Percentiles rank a stretch among this genome's conserved stretches.
Evolutionary conservation across 306 rosid genomes (phyloP).

Genomic region (Quercus robur): DNA sequence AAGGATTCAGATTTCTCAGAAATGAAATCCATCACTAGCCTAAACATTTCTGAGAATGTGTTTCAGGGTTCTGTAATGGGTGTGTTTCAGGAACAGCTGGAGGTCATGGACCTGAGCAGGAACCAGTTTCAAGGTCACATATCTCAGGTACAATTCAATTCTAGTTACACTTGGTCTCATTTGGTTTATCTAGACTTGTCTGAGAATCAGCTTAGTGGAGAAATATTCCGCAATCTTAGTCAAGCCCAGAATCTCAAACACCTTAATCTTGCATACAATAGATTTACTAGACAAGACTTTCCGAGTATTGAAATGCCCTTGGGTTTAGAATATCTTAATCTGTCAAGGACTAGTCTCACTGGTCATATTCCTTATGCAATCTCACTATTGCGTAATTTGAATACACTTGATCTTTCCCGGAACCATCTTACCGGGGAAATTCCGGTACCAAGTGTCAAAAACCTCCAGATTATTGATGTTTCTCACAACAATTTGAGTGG

Average conservation of each 20-base stretch:
- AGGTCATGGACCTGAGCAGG: constrained; percentile 81
- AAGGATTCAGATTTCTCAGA: constrained; percentile 51
- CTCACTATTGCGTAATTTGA: constrained; percentile 49
- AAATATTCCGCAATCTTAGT: constrained; percentile 51
- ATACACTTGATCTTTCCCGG: constrained; percentile 71
- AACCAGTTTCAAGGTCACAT: constrained; percentile 81
- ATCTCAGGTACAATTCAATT: constrained; percentile 72
- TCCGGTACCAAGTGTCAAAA: constrained; percentile 38
- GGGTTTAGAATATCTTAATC: constrained; percentile 71
- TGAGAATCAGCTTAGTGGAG: constrained; percentile 79
- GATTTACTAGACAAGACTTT: constrained; percentile 62
- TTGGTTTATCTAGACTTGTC: constrained; percentile 87
- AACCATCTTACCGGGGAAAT: constrained; percentile 73
- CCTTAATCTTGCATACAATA: constrained; percentile 81
- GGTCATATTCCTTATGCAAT: constrained; percentile 71
- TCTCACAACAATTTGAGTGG: constrained; percentile 86
- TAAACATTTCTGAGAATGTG: constrained; percentile 74
- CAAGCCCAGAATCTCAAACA: constrained; percentile 56
- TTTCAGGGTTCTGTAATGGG: constrained; percentile 77
- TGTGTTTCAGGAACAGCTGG: constrained; percentile 55
- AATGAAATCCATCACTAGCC: constrained; percentile 56
- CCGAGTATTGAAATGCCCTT: constrained; percentile 50
- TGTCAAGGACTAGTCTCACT: constrained; percentile 69
- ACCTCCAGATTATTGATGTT: constrained; percentile 71
- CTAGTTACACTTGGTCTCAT: constrained; percentile 61